A percentile compares a stretch with the other conserved stretches of the same genome.
phyloP scores from a whole-genome alignment of 208 protist genomes.

The Trypanosoma grayi region DNA sequence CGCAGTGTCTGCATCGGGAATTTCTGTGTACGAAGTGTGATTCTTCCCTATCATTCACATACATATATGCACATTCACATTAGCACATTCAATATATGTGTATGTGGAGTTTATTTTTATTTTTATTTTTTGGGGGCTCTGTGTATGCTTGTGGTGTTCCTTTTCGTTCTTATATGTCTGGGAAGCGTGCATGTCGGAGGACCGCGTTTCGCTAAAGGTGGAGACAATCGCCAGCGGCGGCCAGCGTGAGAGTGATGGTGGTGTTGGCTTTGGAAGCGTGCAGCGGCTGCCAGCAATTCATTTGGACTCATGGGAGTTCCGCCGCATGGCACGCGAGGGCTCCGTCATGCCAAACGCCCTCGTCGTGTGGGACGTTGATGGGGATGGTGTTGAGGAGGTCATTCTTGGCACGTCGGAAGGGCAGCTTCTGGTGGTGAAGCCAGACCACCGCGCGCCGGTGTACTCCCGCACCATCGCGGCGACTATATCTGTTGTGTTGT shows the following conservation, averaged over 20 bases:
- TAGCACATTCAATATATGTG: no score
- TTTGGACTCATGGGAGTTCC: slow-evolving; percentile 84
- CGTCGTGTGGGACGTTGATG: slow-evolving; percentile 71
- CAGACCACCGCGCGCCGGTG: slow-evolving; percentile 55
- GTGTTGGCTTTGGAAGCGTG: neutral
- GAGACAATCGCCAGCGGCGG: slow-evolving; percentile 1
- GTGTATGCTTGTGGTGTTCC: no score
- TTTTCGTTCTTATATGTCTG: no score
- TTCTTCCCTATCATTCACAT: slow-evolving; percentile 10
- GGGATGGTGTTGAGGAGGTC: slow-evolving; percentile 78
- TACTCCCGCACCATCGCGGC: slow-evolving; percentile 61
- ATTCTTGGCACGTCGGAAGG: slow-evolving; percentile 87
- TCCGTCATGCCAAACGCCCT: slow-evolving; percentile 84
- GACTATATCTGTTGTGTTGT: slow-evolving; percentile 85
- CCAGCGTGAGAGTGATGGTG: no score
- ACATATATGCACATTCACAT: slow-evolving; percentile 16
- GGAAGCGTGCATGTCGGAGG: neutral
- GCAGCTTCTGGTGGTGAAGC: slow-evolving; percentile 70
- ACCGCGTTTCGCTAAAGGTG: neutral
- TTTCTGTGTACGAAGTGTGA: no score
- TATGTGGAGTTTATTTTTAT: slow-evolving; percentile 1
- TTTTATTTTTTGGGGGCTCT: neutral
- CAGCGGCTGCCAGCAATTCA: slow-evolving; percentile 51
- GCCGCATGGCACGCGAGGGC: slow-evolving; percentile 68
- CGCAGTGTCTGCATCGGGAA: no score